Evolutionary conservation across 2,329 filamentous ascomycete genomes (phyloP), one percentile per base, ranked within the genome.

Genomic region (Alternaria longipes): DNA sequence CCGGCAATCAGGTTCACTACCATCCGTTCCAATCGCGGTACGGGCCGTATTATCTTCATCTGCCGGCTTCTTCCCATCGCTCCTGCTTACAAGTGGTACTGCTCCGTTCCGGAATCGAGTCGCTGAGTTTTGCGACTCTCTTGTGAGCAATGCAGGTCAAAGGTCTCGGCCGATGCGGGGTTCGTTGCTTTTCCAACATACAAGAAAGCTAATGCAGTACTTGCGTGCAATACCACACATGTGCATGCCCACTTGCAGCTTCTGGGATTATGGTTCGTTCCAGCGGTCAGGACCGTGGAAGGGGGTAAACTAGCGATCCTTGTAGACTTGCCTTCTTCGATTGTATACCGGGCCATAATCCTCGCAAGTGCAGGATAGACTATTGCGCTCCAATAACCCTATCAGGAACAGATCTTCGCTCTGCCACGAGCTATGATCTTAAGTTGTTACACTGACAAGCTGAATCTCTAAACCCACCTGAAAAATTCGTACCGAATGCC

Each of bases 21-120:
- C 8, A 0, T 22, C 24, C 28, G 32, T 41, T 3, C 28, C 11
- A 56, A 32, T n/a, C 46, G 36, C 53, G 57, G 57, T 51, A 56
- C 57, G 57, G 57, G 30, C 53, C 57, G 57, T 56, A 6, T 36
- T 24, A 32, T 42, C 38, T 26, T 24, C 28, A 34, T 44, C 32
- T 40, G 42, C 42, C 53, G 32, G 18, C 24, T 32, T 26, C 34
- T 28, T 32, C 11, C 18, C 9, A 41, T 34, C 44, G 3, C 11
- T 26, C 8, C 18, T 20, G 4, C 20, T 50, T 32, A 22, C 32
- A 16, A 36, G 46, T 6, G 7, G 18, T 22, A 20, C 38, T 22
- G 20, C 38, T 53, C 16, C 12, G n/a, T 4, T 4, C 1, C 16
- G 11, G 22, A 40, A 32, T 26, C 20, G 32, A 28, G 24, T 47